phyloP scores from a whole-genome alignment of 306 rosid species.

The Vigna nakashimae region DNA sequence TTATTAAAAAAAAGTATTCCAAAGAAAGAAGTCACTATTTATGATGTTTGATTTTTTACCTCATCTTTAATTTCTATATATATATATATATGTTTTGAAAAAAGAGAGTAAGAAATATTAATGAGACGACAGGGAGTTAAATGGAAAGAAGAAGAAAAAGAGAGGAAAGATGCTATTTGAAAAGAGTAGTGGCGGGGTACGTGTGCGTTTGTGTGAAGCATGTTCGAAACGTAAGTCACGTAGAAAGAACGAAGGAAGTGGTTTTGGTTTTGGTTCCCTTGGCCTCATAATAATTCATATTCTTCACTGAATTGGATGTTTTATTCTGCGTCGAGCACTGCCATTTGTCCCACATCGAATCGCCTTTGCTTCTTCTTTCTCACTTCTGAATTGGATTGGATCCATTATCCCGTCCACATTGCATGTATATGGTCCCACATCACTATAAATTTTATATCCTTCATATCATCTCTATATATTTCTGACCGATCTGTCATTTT shows the following conservation, averaged over 20 bases:
- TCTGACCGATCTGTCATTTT: no score
- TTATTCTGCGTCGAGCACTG: neutral
- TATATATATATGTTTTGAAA: no score
- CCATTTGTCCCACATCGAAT: conserved; percentile 5
- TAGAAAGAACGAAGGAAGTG: neutral
- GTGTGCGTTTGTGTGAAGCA: neutral
- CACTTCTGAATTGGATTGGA: neutral
- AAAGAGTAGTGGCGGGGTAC: neutral
- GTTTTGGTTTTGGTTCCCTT: no score
- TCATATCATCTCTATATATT: no score
- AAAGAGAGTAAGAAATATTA: neutral
- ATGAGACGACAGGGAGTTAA: neutral
- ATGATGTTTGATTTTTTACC: no score
- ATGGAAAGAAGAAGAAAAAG: neutral
- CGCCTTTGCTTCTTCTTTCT: neutral
- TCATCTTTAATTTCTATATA: no score
- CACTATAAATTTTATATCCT: neutral
- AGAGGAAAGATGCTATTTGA: neutral
- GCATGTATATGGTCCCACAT: neutral
- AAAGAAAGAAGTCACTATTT: no score
- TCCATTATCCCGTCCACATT: neutral
- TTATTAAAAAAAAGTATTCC: no score
- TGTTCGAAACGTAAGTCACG: neutral
- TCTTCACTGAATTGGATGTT: neutral
- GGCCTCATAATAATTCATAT: neutral